Base-by-base conservation (phyloP, 1,284 basidiomycete genomes). In the Cronartium quercuum region DNA sequence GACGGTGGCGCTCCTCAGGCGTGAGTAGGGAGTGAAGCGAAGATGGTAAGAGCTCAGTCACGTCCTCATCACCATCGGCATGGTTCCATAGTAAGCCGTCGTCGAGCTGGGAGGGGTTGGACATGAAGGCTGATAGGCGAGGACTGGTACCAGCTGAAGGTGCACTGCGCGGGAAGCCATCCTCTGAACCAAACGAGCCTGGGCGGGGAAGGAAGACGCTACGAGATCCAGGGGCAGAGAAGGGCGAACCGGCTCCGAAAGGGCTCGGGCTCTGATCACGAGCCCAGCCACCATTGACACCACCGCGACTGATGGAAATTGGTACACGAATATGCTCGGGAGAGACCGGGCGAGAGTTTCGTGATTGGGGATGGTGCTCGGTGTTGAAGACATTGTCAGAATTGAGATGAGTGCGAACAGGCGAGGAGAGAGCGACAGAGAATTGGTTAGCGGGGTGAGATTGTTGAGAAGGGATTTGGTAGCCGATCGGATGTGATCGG, bases 21-120 rank as follows among this genome's bases (percentile, higher is more conserved):
- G 91, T 94, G 60, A 95, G 84, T 18, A 95, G 84, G 76, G 94
- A 92, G n/a, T 88, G 90, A 65, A 95, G 83, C 7, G 89, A 91
- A 68, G 90, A 89, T 0, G 92, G 92, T 37, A 95, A 81, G 80
- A 94, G 90, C 75, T 92, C 92, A 0, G 87, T 86, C 0, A 85
- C 85, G n/a, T 81, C 79, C 0, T 82, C 83, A n/a, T 83, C 83
- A 7, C 81, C 82, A 66, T 77, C 73, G 13, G 73, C 35, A 42
- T 67, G 64, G 29, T 74, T 62, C 70, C 70, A 74, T 12, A 67
- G 9, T 24, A 13, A 24, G 35, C n/a, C n/a, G 34, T 60, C 21
- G 35, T 75, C 65, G 24, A 61, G 57, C 1, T 66, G 37, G 34
- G 55, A 35, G 34, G 44, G n/a, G 7, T 12, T 12, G 24, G 60